Percentiles rank a stretch among this genome's conserved stretches.
Evolutionary conservation across 2,329 filamentous ascomycete genomes (phyloP).

Genomic region (Cryphonectria japonica): DNA sequence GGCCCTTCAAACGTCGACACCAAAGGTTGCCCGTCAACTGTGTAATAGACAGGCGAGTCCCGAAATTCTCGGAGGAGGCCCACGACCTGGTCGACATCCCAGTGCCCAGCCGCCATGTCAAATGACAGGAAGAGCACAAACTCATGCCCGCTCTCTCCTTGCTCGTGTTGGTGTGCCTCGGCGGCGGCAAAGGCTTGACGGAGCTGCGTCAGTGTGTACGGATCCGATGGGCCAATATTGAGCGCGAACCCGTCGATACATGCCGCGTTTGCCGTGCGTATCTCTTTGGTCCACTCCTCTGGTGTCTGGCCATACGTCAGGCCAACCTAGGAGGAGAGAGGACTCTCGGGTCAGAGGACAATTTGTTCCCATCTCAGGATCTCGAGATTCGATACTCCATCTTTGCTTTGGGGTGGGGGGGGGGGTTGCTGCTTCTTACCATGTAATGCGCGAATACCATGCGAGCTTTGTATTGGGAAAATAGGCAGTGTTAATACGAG

Average conservation of each 20-base stretch:
- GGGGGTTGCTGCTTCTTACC: conserved; percentile 14
- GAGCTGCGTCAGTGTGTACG: conserved; percentile 40
- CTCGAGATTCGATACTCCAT: background rate
- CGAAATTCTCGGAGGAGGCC: conserved; percentile 44
- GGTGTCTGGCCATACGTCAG: conserved; percentile 38
- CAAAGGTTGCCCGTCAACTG: conserved; percentile 46
- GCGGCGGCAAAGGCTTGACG: conserved; percentile 40
- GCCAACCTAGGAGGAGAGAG: conserved; percentile 35
- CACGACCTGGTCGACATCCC: conserved; percentile 35
- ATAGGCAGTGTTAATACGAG: no score
- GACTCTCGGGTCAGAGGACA: background rate
- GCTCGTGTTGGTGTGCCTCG: conserved; percentile 18
- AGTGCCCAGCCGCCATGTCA: conserved; percentile 39
- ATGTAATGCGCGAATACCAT: conserved; percentile 39
- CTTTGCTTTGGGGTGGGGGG: no score
- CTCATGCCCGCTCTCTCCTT: conserved; percentile 28
- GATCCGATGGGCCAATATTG: conserved; percentile 42
- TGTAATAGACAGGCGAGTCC: conserved; percentile 43
- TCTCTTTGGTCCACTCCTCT: conserved; percentile 40
- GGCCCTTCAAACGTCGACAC: conserved; percentile 59
- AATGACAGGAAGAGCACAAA: conserved; percentile 45
- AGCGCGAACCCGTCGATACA: conserved; percentile 49
- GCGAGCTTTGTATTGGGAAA: conserved; percentile 6
- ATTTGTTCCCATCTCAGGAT: no score
- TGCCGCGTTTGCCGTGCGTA: conserved; percentile 40